Evolutionary conservation across 805 yeast species (phyloP).

Genomic region (Metschnikowia anglica): DNA sequence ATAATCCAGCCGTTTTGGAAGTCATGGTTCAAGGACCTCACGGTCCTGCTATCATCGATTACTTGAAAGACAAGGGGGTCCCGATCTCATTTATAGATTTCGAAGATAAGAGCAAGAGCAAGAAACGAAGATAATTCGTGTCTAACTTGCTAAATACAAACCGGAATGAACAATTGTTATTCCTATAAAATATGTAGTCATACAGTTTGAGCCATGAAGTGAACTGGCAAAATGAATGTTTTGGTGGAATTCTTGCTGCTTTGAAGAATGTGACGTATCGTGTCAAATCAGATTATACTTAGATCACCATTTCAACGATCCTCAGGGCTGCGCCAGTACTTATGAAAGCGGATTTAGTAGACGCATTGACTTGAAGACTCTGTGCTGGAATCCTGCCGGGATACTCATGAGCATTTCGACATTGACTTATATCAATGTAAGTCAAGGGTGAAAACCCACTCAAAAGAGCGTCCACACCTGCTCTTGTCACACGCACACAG

Average conservation of each 20-base stretch:
- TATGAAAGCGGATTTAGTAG: constrained; percentile 57
- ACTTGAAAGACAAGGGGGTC: constrained; percentile 61
- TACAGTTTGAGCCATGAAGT: constrained; percentile 4
- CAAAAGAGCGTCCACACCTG: constrained; percentile 68
- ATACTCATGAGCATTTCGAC: constrained; percentile 64
- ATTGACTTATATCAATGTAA: constrained; percentile 63
- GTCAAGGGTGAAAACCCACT: constrained; percentile 54
- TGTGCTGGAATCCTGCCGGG: constrained; percentile 62
- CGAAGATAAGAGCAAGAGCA: constrained; percentile 59
- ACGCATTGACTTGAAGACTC: constrained; percentile 48
- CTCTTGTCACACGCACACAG: constrained; percentile 72
- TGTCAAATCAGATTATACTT: background rate
- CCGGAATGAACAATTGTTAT: background rate
- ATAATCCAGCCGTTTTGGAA: constrained; percentile 56
- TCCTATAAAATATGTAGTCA: background rate
- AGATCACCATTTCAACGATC: constrained; percentile 58
- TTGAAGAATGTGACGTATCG: background rate
- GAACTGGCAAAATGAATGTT: background rate
- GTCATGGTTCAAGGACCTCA: constrained; percentile 94
- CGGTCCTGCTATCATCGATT: constrained; percentile 55
- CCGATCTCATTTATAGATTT: constrained; percentile 63
- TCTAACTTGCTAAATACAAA: background rate
- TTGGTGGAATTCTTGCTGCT: background rate
- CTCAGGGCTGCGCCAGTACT: constrained; percentile 53
- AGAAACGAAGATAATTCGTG: constrained; percentile 38